Evolutionary conservation across 345 rosid species (phyloP).

Genomic region (Bruguiera sexangula): DNA sequence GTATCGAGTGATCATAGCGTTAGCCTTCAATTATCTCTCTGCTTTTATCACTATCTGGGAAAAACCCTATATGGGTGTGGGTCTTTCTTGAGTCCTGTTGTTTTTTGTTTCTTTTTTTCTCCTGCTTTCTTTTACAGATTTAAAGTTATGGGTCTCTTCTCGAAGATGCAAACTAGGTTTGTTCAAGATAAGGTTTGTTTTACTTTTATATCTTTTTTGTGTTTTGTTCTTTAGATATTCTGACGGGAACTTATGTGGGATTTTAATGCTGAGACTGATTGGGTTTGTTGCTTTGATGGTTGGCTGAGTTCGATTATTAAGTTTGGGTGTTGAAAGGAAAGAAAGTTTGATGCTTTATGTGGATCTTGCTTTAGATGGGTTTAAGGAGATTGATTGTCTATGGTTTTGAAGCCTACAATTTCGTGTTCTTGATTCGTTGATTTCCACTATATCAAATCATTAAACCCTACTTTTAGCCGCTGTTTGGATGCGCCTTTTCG

Average conservation of each 20-base stretch:
- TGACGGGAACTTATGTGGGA: background rate
- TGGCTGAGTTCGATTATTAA: background rate
- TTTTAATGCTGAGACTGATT: background rate
- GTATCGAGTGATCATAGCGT: slow-evolving; percentile 32
- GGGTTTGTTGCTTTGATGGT: slow-evolving; percentile 4
- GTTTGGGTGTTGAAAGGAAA: background rate
- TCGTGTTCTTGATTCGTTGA: background rate
- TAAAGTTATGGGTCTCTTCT: slow-evolving; percentile 30
- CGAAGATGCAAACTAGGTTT: slow-evolving; percentile 27
- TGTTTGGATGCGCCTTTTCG: background rate
- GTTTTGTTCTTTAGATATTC: background rate
- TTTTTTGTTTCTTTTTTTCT: background rate
- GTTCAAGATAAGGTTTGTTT: slow-evolving; percentile 39
- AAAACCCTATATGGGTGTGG: slow-evolving; percentile 25
- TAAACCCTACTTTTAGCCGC: slow-evolving; percentile 7
- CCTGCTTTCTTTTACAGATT: slow-evolving; percentile 23
- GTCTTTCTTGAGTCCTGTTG: slow-evolving; percentile 16
- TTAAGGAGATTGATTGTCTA: slow-evolving; percentile 5
- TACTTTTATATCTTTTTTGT: background rate
- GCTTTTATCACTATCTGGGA: slow-evolving; percentile 11
- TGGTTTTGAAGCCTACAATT: background rate
- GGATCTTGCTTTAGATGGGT: slow-evolving; percentile 21
- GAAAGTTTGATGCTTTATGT: slow-evolving; percentile 7
- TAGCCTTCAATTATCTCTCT: slow-evolving; percentile 8
- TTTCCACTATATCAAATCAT: background rate